A percentile compares a stretch with the other conserved stretches of the same genome.
Conservation (phyloP, 2,329 filamentous ascomycete genomes). For the Sporothrix schenckii region DNA sequence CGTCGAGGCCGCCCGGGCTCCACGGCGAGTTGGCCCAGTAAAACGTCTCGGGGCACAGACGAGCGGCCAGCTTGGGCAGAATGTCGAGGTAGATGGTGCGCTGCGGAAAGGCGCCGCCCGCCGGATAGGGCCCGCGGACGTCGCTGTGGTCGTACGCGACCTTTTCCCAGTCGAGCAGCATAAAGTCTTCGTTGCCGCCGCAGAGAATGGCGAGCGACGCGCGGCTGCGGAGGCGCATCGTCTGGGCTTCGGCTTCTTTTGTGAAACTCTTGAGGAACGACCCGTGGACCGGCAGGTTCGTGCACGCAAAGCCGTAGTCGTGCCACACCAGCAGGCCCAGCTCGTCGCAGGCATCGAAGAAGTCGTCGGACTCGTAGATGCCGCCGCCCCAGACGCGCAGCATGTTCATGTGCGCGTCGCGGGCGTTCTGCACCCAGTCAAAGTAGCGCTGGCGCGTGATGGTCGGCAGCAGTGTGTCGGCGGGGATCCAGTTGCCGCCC, state of each 20-base stretch:
- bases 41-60: constrained; percentile 69
- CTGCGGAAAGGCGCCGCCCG: constrained; percentile 84
- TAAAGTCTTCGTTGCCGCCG: constrained; percentile 95
- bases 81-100: constrained; percentile 94
- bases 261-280: constrained; percentile 62
- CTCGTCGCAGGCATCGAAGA: constrained; percentile 73
- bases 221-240: constrained; percentile 77
- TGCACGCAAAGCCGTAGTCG: constrained; percentile 73
- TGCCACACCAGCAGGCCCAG: constrained; percentile 72
- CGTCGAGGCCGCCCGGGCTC: constrained; percentile 68
- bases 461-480: constrained; percentile 75
- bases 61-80: constrained; percentile 70
- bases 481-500: constrained; percentile 85
- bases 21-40: constrained; percentile 88
- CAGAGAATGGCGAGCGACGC: constrained; percentile 85
- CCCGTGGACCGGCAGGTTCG: constrained; percentile 67
- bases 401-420: constrained; percentile 79
- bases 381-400: constrained; percentile 77
- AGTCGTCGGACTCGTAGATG: constrained; percentile 69
- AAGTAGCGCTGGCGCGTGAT: constrained; percentile 67
- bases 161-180: constrained; percentile 72
- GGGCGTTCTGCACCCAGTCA: constrained; percentile 74
- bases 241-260: constrained; percentile 66
- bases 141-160: constrained; percentile 79
- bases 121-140: constrained; percentile 79